phyloP scores from a whole-genome alignment of 495 filamentous ascomycete species.

The Darksidea phi region DNA sequence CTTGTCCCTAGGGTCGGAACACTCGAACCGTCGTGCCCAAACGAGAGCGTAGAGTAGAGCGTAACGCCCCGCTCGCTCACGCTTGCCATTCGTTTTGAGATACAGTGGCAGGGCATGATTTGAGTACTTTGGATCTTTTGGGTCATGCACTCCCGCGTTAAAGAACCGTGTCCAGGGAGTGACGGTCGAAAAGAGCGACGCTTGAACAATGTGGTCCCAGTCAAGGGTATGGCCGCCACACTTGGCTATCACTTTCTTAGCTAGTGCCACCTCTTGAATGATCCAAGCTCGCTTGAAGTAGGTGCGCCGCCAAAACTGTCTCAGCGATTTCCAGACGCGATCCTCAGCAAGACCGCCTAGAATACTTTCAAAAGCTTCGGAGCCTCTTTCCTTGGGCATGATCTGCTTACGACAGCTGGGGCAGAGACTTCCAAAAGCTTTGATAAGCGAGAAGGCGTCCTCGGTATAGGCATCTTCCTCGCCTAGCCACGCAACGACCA shows the following conservation, averaged over 20 bases:
- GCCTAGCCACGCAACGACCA: constrained; percentile 20
- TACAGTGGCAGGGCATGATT: too few relatives aligned
- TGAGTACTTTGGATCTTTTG: too few relatives aligned
- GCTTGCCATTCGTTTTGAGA: too few relatives aligned
- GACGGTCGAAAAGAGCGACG: too few relatives aligned
- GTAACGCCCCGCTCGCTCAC: too few relatives aligned
- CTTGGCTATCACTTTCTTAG: neutral
- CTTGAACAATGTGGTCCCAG: too few relatives aligned
- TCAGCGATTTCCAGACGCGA: neutral
- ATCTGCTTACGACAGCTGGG: neutral
- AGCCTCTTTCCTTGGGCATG: too few relatives aligned
- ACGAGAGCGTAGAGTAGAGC: neutral
- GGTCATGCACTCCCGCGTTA: too few relatives aligned
- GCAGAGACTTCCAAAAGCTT: neutral
- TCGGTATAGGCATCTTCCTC: neutral
- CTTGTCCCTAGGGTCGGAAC: neutral
- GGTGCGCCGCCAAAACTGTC: neutral
- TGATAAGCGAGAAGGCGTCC: neutral
- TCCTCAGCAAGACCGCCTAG: neutral
- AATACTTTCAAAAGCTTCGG: neutral
- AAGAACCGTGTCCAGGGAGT: too few relatives aligned
- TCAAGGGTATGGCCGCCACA: neutral
- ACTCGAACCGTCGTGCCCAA: neutral
- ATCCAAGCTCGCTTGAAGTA: neutral
- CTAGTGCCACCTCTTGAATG: neutral